Base-by-base conservation (phyloP, 495 filamentous ascomycete genomes). In the Penicillium atrosanguineum region DNA sequence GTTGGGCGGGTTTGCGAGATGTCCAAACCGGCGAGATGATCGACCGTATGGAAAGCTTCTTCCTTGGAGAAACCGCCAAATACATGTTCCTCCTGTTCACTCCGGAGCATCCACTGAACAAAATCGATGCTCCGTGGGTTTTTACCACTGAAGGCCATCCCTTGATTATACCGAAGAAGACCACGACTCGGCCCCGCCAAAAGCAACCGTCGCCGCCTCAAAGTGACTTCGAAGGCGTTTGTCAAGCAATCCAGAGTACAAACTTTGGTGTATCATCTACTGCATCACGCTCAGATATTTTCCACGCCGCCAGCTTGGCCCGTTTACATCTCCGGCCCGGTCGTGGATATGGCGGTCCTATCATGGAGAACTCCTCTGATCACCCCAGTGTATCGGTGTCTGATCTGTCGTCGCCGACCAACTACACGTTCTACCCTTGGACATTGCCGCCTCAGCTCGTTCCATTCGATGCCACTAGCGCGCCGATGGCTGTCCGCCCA, bases 31-130 rank as follows among this genome's bases (percentile, higher is more conserved):
- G 93, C 0, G 89, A 97, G 68, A 85, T 87, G 64, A 92, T 81
- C 62, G 94, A 98, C 64, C 87, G 94, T 16, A 98, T 98, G 94
- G 94, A 98, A 73, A 97, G 94, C 69, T 98, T 98, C 76, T 97
- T 96, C 68, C 78, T 97, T 1, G 91, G 95, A 4, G 94, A 98
- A 70, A 98, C 94, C 0, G 85, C 89, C 48, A 96, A 97, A 69
- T 98, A 98, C 69, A 74, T 98, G 48, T 95, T 91, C 56, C 74
- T 98, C 37, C 81, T 97, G 1, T 97, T 93, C 69, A 88, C 94
- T 46, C 78, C 82, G 31, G 79, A 84, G 15, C 94, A 97, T 71
- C 94, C 94, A 1, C 67, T 97, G 23, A 97, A 97, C 73, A 82
- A 80, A 6, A 68, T 92, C 16, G 93, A 97, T 69, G 86, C 85